Base-by-base conservation (phyloP, 1,139 yeast species). In the Schwanniomyces etchellsii region DNA sequence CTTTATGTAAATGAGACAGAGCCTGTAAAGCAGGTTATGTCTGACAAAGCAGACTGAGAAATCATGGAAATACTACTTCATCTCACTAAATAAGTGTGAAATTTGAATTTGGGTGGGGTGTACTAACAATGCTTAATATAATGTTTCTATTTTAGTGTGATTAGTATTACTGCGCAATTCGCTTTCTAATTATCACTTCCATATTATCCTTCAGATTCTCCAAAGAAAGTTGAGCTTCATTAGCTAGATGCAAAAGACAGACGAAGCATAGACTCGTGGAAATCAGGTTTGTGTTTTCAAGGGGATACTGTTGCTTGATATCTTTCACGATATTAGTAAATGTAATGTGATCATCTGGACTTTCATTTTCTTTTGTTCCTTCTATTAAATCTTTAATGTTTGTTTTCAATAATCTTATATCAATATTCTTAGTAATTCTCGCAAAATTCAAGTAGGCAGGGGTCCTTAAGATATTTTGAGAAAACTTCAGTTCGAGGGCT, bases 1-100 rank as follows among this genome's bases (percentile, higher is more conserved):
- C 69, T 91, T 32, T 91, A 91, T 54, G 68, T 81, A 27, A 75
- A 81, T 48, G 95, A 86, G 43, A 74, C 85, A 11, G 97, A 89
- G 56, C 96, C 97, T 1, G 96, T 89, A 27, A 86, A 88, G 56
- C 89, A 83, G 58, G 96, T 89, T 10, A 70, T 86, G 76, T 71
- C 71, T 20, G 77, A 67, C 29, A 58, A 63, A 39, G 69, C 62
- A 5, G 74, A 67, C 39, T 64, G 45, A 39, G 10, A 7, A 5
- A 6, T n/a, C n/a, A 13, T 16, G 10, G 24, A n/a, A 11, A 6
- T n/a, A 5, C 16, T 25, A 14, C 14, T n/a, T n/a, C n/a, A n/a
- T n/a, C n/a, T n/a, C n/a, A n/a, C n/a, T n/a, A n/a, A n/a, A n/a
- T n/a, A n/a, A n/a, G n/a, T n/a, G n/a, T n/a, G n/a, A n/a, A n/a